These are phyloP conservation scores for Glycyrrhiza uralensis DNA, from an alignment of 306 rosid species.

Conservation along the genomic window DNA sequence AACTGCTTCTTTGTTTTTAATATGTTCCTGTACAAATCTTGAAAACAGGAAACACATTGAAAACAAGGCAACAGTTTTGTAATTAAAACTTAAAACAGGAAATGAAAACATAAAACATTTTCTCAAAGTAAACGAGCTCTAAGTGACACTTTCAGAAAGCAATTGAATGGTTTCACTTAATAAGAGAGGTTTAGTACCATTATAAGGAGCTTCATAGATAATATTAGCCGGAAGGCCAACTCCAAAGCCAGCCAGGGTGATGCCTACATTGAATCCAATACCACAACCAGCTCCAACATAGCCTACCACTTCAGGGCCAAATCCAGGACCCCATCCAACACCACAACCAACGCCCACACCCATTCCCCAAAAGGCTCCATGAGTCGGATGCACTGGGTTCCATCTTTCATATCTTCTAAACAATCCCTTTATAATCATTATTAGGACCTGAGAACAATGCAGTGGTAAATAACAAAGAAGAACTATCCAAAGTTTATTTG, in stretches of 20 bases:
- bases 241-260: conserved; percentile 78
- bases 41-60: too few species aligned
- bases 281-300: conserved; percentile 98
- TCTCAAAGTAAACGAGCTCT: too few species aligned
- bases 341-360: conserved; percentile 96
- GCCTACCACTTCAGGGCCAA: conserved; percentile 93
- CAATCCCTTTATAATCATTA: conserved; percentile 83
- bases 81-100: too few species aligned
- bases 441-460: conserved; percentile 46
- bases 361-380: conserved; percentile 95
- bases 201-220: conserved; percentile 50
- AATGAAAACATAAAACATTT: conserved; percentile 18
- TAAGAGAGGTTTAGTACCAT: conserved; percentile 43
- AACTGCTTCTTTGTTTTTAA: not conserved
- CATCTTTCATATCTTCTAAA: conserved; percentile 70
- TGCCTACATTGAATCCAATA: conserved; percentile 80
- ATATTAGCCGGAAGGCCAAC: conserved; percentile 76
- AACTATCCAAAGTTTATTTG: too few species aligned
- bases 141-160: conserved; percentile 10
- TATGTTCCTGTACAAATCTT: too few species aligned
- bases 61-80: too few species aligned
- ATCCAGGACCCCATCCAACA: conserved; percentile 99
- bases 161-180: not conserved
- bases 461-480: too few species aligned
- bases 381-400: conserved; percentile 91